Conservation (phyloP, 768 basidiomycete genomes). For the Terana coerulea region DNA sequence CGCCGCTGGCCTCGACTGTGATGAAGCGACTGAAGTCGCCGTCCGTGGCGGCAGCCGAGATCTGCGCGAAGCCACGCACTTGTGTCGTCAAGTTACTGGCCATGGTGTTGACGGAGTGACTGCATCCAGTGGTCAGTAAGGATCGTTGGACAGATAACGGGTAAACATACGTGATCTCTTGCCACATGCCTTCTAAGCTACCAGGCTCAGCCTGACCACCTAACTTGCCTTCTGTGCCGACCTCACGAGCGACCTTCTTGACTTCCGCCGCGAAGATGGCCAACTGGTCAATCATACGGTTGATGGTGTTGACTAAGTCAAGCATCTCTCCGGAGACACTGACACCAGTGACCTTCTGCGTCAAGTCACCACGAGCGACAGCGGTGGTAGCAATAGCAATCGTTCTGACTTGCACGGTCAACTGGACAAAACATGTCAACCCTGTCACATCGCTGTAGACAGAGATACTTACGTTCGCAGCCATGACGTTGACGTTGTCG, state of each 20-base stretch:
- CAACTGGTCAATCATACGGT: constrained; percentile 74
- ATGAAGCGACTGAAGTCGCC: constrained; percentile 99
- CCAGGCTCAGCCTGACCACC: constrained; percentile 98
- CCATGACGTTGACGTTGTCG: constrained; percentile 96
- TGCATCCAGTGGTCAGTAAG: too few species aligned
- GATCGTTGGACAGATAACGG: not conserved
- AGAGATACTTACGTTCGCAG: constrained; percentile 64
- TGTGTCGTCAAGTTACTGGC: constrained; percentile 94
- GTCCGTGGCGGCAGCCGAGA: constrained; percentile 97
- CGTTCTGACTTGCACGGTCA: constrained; percentile 90
- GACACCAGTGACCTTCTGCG: constrained; percentile 89
- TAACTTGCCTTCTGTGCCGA: constrained; percentile 97
- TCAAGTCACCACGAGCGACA: constrained; percentile 91
- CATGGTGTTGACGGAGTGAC: constrained; percentile 97
- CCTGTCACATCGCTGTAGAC: too few species aligned
- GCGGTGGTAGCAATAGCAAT: constrained; percentile 94
- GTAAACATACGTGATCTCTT: constrained; percentile 81
- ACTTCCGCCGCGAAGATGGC: constrained; percentile 75
- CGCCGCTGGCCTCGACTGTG: constrained; percentile 96
- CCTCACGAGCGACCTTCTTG: constrained; percentile 95
- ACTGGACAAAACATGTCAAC: constrained; percentile 36
- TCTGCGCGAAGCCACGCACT: constrained; percentile 98
- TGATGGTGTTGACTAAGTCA: constrained; percentile 96
- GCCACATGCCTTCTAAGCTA: constrained; percentile 97
- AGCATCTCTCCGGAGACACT: constrained; percentile 95